These are phyloP conservation scores for Leccinum variicolor DNA, from an alignment of 768 basidiomycete genomes.

Conservation along the genomic window DNA sequence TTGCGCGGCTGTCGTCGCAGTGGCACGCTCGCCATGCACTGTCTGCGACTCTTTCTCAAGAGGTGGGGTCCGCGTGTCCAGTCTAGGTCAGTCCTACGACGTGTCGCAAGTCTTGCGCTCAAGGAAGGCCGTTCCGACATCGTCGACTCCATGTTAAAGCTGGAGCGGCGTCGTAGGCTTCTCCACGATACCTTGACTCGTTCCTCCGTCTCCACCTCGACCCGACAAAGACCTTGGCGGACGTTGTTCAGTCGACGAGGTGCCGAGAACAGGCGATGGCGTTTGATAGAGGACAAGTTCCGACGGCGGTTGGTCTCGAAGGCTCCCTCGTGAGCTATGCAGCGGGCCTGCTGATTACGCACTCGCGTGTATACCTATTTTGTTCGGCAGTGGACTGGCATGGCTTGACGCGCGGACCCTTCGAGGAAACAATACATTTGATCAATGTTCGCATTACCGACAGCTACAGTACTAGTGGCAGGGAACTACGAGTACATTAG, in stretches of 20 bases:
- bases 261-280: slow-evolving; percentile 31
- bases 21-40: slow-evolving; percentile 49
- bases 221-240: slow-evolving; percentile 21
- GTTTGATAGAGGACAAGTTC: slow-evolving; percentile 22
- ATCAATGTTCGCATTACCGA: slow-evolving; percentile 17
- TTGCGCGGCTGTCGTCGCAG: slow-evolving; percentile 48
- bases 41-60: slow-evolving; percentile 43
- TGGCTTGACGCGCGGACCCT: background rate
- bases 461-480: slow-evolving; percentile 5
- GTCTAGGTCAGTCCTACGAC: slow-evolving; percentile 57
- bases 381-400: background rate
- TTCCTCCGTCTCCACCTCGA: background rate
- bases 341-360: background rate
- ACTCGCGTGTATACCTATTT: background rate
- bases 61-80: slow-evolving; percentile 56
- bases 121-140: slow-evolving; percentile 64
- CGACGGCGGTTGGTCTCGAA: slow-evolving; percentile 9
- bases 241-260: slow-evolving; percentile 24
- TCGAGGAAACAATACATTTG: slow-evolving; percentile 2
- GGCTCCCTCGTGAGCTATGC: background rate
- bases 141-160: slow-evolving; percentile 23
- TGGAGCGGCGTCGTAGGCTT: slow-evolving; percentile 12
- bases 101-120: slow-evolving; percentile 54
- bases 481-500: slow-evolving; percentile 22
- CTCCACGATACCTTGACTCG: slow-evolving; percentile 6